phyloP scores from a whole-genome alignment of 768 basidiomycete genomes.

The Lactifluus pinguis region DNA sequence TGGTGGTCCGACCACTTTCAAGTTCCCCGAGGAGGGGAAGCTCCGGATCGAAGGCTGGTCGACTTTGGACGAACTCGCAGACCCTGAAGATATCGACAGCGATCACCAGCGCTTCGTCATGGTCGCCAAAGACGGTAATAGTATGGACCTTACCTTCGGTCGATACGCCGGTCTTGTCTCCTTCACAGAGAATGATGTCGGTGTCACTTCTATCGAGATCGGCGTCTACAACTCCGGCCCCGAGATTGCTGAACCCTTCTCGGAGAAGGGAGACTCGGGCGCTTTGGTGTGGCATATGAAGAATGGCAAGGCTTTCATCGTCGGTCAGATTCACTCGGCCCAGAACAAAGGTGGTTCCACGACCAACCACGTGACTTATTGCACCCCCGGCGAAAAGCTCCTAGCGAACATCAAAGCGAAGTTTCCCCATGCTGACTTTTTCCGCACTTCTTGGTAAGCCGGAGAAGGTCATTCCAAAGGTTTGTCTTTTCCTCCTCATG shows the following conservation, averaged over 20 bases:
- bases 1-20: not conserved
- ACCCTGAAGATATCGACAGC: constrained; percentile 25
- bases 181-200: constrained; percentile 18
- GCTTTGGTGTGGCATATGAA: constrained; percentile 23
- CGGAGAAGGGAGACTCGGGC: constrained; percentile 30
- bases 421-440: not conserved
- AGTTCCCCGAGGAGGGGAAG: not conserved
- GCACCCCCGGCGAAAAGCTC: constrained; percentile 9
- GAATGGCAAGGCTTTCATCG: constrained; percentile 20
- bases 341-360: not conserved
- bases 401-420: not conserved
- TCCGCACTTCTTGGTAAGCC: not conserved
- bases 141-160: constrained; percentile 29
- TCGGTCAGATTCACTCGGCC: constrained; percentile 2
- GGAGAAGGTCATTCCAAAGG: no score
- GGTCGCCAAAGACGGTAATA: constrained; percentile 27
- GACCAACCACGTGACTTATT: constrained; percentile 17
- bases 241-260: constrained; percentile 24
- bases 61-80: constrained; percentile 21
- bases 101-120: constrained; percentile 24
- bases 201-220: constrained; percentile 22
- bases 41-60: constrained; percentile 5
- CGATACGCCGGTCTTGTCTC: constrained; percentile 26
- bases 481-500: no score
- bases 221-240: constrained; percentile 24